Percentiles rank a stretch among this genome's conserved stretches.
Evolutionary conservation across 345 rosid genomes (phyloP).

Genomic region (Limnanthes douglasii): DNA sequence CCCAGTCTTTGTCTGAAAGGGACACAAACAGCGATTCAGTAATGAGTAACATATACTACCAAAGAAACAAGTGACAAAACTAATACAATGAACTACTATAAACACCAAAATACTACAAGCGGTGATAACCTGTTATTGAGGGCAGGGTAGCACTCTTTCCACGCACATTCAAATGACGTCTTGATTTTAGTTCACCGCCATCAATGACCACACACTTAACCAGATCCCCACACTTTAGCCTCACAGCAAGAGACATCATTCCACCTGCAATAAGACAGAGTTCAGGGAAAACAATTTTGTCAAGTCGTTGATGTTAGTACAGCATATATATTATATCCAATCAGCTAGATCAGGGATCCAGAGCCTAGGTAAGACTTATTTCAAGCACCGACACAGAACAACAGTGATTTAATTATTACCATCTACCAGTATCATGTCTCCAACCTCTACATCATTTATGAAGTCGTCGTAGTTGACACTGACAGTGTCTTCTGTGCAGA

Average conservation of each 20-base stretch:
- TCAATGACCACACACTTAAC: conserved; percentile 75
- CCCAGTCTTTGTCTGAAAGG: conserved; percentile 90
- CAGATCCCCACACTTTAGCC: conserved; percentile 50
- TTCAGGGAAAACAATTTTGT: too few relatives aligned
- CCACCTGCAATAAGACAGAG: conserved; percentile 49
- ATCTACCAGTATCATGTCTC: conserved; percentile 79
- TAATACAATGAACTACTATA: conserved; percentile 3
- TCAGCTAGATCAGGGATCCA: too few relatives aligned
- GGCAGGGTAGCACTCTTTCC: conserved; percentile 96
- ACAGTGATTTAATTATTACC: conserved; percentile 28
- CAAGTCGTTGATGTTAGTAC: too few relatives aligned
- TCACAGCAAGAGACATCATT: conserved; percentile 94
- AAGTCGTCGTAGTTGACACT: conserved; percentile 94
- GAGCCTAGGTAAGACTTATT: conserved; percentile 2
- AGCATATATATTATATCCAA: too few relatives aligned
- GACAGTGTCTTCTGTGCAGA: conserved; percentile 58
- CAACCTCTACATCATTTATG: conserved; percentile 75
- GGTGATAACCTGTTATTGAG: conserved; percentile 69
- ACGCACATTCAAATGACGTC: conserved; percentile 94
- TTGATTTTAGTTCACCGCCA: conserved; percentile 91
- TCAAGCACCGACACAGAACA: neutral
- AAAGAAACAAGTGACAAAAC: conserved; percentile 1
- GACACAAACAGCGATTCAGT: neutral
- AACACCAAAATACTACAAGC: conserved; percentile 5
- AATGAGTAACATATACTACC: neutral